These are phyloP conservation scores for Saccharomyces hybrid DNA, from an alignment of 1,139 yeast species.

Conservation along the genomic window DNA sequence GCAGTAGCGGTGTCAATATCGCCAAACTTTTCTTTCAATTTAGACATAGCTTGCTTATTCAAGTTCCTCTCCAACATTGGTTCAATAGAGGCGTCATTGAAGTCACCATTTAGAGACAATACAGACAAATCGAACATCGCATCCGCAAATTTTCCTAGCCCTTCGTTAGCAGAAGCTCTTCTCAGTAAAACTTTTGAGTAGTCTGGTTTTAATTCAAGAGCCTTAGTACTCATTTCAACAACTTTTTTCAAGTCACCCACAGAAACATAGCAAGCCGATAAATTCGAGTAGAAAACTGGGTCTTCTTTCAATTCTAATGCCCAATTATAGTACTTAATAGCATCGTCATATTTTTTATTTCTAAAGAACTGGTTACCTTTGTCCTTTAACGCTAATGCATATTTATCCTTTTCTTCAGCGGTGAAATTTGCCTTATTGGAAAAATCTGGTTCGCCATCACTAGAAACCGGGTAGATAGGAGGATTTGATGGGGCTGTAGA, in stretches of 20 bases:
- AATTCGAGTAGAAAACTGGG: constrained; percentile 85
- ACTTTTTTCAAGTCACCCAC: constrained; percentile 73
- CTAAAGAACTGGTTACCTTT: constrained; percentile 82
- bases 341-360: constrained; percentile 57
- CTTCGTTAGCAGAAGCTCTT: constrained; percentile 82
- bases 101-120: constrained; percentile 66
- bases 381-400: constrained; percentile 75
- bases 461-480: constrained; percentile 39
- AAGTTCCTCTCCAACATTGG: constrained; percentile 81
- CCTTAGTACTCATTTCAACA: constrained; percentile 78
- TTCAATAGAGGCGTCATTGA: constrained; percentile 71
- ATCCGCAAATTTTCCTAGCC: constrained; percentile 65
- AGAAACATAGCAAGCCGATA: constrained; percentile 92
- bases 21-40: constrained; percentile 53
- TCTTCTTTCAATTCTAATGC: constrained; percentile 72
- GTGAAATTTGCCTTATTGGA: constrained; percentile 28
- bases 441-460: constrained; percentile 50
- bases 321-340: constrained; percentile 66
- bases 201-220: constrained; percentile 77
- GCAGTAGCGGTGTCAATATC: constrained; percentile 31
- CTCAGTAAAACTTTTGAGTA: constrained; percentile 81
- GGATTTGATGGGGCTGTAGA: constrained; percentile 31
- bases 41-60: constrained; percentile 61
- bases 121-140: constrained; percentile 92
- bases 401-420: constrained; percentile 50